Conservation (phyloP, 179 eudicot genomes). For the Actinidia arguta region DNA sequence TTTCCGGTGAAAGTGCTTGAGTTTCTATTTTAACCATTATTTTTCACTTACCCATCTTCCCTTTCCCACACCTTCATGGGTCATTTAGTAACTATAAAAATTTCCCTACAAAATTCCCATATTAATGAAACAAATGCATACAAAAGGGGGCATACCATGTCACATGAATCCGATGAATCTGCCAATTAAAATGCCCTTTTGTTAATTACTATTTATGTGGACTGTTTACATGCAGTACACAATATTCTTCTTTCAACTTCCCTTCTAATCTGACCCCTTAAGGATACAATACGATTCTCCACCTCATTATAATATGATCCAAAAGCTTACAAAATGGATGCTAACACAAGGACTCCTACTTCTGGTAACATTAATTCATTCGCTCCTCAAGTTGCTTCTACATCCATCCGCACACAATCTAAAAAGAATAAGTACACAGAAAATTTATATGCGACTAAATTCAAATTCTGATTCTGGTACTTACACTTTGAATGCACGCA, state of each 20-base stretch:
- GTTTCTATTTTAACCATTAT: no score
- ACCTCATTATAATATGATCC: neutral
- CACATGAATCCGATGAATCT: no score
- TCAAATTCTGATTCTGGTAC: no score
- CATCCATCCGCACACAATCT: neutral
- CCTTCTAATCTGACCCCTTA: neutral
- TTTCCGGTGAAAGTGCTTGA: neutral
- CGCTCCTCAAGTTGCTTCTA: neutral
- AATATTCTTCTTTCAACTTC: neutral
- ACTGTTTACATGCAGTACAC: no score
- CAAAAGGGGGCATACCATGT: no score
- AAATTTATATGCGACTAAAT: neutral
- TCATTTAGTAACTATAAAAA: no score
- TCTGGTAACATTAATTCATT: neutral
- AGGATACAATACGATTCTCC: neutral
- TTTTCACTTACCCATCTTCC: no score
- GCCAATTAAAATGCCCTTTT: neutral
- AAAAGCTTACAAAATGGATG: neutral
- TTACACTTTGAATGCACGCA: no score
- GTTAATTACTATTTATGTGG: neutral
- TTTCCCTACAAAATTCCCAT: neutral
- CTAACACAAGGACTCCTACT: neutral
- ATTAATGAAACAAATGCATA: neutral
- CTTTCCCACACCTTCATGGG: no score
- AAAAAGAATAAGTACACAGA: neutral